These are phyloP conservation scores for Ormosia semicastrata DNA, from an alignment of 306 rosid species.

Conservation along the genomic window DNA sequence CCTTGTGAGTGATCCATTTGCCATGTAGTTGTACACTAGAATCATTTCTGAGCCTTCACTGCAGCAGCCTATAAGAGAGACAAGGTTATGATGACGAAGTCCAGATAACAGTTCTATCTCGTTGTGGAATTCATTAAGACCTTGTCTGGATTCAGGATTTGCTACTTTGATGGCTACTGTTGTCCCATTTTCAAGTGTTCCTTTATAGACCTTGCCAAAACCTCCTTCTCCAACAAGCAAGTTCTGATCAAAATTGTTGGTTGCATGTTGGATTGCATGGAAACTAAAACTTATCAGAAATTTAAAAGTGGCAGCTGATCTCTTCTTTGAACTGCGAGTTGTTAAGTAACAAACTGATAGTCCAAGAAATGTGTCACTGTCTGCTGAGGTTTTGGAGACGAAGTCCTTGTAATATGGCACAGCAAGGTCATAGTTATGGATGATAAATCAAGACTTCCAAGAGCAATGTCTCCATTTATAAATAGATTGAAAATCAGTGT, in stretches of 20 bases:
- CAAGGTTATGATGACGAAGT: conserved; percentile 87
- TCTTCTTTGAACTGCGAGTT: no score
- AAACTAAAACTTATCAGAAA: conserved; percentile 42
- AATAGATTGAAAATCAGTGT: conserved; percentile 67
- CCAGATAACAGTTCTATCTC: conserved; percentile 90
- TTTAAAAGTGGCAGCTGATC: no score
- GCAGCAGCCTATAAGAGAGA: conserved; percentile 86
- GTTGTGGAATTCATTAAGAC: conserved; percentile 80
- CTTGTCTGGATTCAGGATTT: conserved; percentile 81
- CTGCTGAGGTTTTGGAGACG: conserved; percentile 48
- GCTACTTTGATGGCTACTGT: conserved; percentile 83
- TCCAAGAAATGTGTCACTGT: conserved; percentile 24
- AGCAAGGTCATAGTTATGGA: conserved; percentile 44
- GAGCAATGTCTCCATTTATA: conserved; percentile 60
- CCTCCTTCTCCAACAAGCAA: conserved; percentile 89
- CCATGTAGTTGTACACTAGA: conserved; percentile 89
- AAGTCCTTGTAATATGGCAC: conserved; percentile 67
- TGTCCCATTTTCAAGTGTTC: conserved; percentile 78
- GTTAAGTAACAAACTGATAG: no score
- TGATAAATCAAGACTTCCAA: conserved; percentile 64
- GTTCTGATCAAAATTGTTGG: conserved; percentile 76
- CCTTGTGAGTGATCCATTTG: conserved; percentile 86
- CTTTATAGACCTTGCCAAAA: conserved; percentile 83
- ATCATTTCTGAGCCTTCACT: conserved; percentile 87
- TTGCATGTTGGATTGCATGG: conserved; percentile 73